phyloP scores from a whole-genome alignment of 805 yeast genomes.

The Monosporozyma aquatica region DNA sequence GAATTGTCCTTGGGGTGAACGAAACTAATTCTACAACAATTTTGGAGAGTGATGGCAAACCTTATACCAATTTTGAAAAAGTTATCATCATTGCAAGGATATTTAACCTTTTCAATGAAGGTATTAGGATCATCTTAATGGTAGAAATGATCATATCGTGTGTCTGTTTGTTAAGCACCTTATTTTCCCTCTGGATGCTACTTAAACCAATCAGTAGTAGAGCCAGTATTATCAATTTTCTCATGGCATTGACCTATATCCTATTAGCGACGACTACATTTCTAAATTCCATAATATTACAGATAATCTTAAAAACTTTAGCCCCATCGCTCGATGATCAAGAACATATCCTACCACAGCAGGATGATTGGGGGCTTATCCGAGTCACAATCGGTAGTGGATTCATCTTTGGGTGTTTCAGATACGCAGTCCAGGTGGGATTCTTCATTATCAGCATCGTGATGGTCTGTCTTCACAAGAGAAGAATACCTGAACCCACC shows the following conservation, averaged over 20 bases:
- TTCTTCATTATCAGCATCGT: constrained; percentile 7
- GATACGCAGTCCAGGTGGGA: constrained; percentile 12
- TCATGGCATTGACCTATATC: background rate
- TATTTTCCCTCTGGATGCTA: background rate
- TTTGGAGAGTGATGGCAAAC: background rate
- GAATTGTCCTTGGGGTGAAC: constrained; percentile 9
- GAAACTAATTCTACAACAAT: background rate
- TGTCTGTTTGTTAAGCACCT: background rate
- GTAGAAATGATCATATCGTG: constrained; percentile 4
- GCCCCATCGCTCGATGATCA: constrained; percentile 9
- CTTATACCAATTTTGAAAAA: constrained; percentile 2
- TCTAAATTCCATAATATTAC: constrained; percentile 8
- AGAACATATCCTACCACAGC: background rate
- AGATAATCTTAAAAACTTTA: constrained; percentile 11
- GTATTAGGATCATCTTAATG: background rate
- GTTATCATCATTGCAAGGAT: constrained; percentile 11
- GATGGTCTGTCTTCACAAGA: constrained; percentile 11
- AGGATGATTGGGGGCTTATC: constrained; percentile 16
- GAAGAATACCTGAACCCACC: constrained; percentile 1
- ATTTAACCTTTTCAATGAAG: constrained; percentile 11
- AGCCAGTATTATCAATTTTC: background rate
- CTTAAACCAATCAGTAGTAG: background rate
- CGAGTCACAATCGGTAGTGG: constrained; percentile 16
- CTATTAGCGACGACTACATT: constrained; percentile 10
- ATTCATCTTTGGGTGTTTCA: constrained; percentile 13